Conservation (phyloP, 2,329 filamentous ascomycete species). For the Diaporthe citrichinensis region DNA sequence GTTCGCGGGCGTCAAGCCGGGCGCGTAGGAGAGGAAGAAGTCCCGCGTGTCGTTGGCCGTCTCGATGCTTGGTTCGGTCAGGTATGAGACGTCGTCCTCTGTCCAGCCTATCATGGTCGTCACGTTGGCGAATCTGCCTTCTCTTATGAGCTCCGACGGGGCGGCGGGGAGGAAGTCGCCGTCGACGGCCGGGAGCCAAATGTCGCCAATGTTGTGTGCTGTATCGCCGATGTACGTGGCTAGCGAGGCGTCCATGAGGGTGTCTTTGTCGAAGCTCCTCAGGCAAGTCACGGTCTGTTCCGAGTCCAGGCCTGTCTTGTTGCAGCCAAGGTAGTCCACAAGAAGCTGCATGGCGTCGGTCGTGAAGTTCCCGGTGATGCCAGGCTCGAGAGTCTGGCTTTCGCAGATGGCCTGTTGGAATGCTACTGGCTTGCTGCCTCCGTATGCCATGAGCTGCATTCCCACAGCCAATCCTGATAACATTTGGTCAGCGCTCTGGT, state of each 20-base stretch:
- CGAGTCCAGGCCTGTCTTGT: slow-evolving; percentile 56
- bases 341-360: slow-evolving; percentile 61
- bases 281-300: slow-evolving; percentile 62
- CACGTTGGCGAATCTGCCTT: slow-evolving; percentile 58
- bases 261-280: slow-evolving; percentile 56
- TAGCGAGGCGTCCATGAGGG: slow-evolving; percentile 60
- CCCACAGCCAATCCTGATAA: slow-evolving; percentile 56
- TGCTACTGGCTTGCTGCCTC: slow-evolving; percentile 56
- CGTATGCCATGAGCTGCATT: slow-evolving; percentile 64
- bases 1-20: slow-evolving; percentile 51
- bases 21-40: slow-evolving; percentile 58
- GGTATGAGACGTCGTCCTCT: slow-evolving; percentile 60
- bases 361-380: slow-evolving; percentile 63
- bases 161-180: slow-evolving; percentile 63
- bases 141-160: slow-evolving; percentile 56
- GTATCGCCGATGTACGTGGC: slow-evolving; percentile 56
- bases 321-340: slow-evolving; percentile 59
- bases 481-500: background rate
- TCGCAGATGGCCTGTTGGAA: slow-evolving; percentile 63
- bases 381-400: slow-evolving; percentile 65
- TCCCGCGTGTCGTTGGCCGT: slow-evolving; percentile 55
- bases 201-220: slow-evolving; percentile 64
- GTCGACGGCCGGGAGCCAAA: slow-evolving; percentile 65
- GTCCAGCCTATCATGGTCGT: slow-evolving; percentile 60
- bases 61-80: slow-evolving; percentile 56